A percentile compares a stretch with the other conserved stretches of the same genome.
Evolutionary conservation across 371 early-diverging fungal species (phyloP).

Genomic region (Blakeslea trispora): DNA sequence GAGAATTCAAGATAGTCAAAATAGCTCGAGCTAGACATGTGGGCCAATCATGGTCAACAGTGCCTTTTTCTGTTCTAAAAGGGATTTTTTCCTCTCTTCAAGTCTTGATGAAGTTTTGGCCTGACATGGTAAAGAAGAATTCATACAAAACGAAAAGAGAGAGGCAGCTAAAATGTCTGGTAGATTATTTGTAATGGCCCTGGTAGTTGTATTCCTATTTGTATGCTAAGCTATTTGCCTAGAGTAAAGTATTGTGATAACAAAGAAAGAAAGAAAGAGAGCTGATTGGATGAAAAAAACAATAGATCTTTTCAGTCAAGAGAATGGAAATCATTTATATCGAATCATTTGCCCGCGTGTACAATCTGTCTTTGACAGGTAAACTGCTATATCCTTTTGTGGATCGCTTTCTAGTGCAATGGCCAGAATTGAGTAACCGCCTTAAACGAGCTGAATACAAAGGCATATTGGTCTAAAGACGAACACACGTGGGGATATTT

Average conservation of each 20-base stretch:
- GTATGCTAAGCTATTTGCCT: constrained; percentile 60
- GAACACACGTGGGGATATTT: constrained; percentile 20
- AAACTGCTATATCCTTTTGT: constrained; percentile 76
- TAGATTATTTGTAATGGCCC: constrained; percentile 92
- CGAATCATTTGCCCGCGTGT: constrained; percentile 92
- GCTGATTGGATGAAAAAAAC: background rate
- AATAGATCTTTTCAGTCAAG: constrained; percentile 62
- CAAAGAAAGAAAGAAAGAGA: background rate
- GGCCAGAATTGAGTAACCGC: constrained; percentile 65
- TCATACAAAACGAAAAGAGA: no score
- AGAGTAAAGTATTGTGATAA: constrained; percentile 46
- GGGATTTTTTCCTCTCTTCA: constrained; percentile 45
- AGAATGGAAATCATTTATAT: constrained; percentile 75
- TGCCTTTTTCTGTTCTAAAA: constrained; percentile 53
- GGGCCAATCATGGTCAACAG: constrained; percentile 66
- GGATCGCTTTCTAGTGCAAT: constrained; percentile 91
- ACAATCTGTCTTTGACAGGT: constrained; percentile 82
- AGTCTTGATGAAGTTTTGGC: constrained; percentile 39
- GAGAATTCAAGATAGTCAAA: constrained; percentile 40
- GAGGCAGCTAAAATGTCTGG: no score
- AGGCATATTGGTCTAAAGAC: constrained; percentile 78
- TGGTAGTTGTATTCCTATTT: constrained; percentile 89
- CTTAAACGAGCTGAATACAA: constrained; percentile 71
- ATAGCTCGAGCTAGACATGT: constrained; percentile 76
- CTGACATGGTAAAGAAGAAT: constrained; percentile 60